These are phyloP conservation scores for Moniliophthora roreri DNA, from an alignment of 1,284 basidiomycete genomes.

Conservation along the genomic window DNA sequence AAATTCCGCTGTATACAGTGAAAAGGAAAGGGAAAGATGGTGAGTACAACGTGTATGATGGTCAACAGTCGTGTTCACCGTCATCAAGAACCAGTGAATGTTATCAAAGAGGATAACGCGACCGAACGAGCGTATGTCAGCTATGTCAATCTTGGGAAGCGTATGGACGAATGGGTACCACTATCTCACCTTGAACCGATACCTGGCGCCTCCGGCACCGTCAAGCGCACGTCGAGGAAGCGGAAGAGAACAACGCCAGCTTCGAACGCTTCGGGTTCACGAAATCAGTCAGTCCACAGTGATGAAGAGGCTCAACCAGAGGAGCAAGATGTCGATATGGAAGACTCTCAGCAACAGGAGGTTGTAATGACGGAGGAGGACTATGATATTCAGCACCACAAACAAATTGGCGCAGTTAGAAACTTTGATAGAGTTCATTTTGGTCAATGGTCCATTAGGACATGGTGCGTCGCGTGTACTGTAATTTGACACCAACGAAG, in stretches of 20 bases:
- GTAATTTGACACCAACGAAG: slow-evolving; percentile 25
- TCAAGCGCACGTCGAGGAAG: slow-evolving; percentile 15
- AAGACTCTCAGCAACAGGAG: slow-evolving; percentile 27
- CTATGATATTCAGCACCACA: slow-evolving; percentile 63
- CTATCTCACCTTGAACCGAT: slow-evolving; percentile 33
- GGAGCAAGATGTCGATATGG: not conserved
- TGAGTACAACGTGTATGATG: not conserved
- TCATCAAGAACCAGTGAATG: slow-evolving; percentile 40
- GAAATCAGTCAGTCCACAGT: slow-evolving; percentile 13
- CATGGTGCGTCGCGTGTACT: slow-evolving; percentile 54
- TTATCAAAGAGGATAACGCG: slow-evolving; percentile 74
- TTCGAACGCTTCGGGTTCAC: slow-evolving; percentile 7
- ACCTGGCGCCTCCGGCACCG: slow-evolving; percentile 13
- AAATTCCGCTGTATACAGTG: not conserved
- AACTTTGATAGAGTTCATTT: slow-evolving; percentile 81
- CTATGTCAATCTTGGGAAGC: slow-evolving; percentile 69
- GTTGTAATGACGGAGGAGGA: slow-evolving; percentile 63
- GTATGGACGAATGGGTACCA: slow-evolving; percentile 75
- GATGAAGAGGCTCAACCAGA: slow-evolving; percentile 1
- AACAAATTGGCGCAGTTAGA: slow-evolving; percentile 58
- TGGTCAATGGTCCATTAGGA: slow-evolving; percentile 75
- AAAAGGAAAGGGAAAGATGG: not conserved
- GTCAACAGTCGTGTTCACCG: not conserved
- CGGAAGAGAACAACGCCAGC: slow-evolving; percentile 10
- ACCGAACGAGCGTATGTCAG: slow-evolving; percentile 66